phyloP scores from a whole-genome alignment of 2,329 filamentous ascomycete genomes.

The Mollisia scopiformis region DNA sequence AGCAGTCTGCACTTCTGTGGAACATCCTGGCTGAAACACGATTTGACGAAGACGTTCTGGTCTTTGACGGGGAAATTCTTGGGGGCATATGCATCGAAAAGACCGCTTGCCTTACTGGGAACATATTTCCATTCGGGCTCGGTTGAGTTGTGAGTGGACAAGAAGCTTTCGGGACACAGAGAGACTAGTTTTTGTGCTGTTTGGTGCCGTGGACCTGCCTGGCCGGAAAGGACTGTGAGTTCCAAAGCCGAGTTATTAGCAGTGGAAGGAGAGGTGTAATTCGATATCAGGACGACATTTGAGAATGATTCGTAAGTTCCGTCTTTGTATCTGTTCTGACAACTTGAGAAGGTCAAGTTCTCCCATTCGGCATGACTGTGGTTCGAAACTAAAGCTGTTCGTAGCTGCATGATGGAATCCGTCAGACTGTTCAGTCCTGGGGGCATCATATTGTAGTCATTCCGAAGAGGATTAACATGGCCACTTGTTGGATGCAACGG shows the following conservation, averaged over 20 bases:
- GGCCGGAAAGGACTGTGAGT: not conserved
- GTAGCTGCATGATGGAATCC: no score
- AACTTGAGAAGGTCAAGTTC: no score
- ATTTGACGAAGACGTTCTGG: not conserved
- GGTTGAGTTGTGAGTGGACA: not conserved
- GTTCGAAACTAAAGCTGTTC: no score
- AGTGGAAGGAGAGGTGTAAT: not conserved
- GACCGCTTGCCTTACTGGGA: not conserved
- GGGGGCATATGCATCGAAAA: not conserved
- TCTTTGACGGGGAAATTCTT: not conserved
- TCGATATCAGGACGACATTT: conserved; percentile 1
- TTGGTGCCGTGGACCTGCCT: not conserved
- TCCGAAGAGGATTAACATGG: not conserved
- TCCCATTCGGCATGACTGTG: no score
- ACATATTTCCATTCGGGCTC: not conserved
- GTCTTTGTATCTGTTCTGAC: not conserved
- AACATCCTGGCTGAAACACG: not conserved
- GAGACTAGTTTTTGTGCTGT: not conserved
- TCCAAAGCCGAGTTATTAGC: not conserved
- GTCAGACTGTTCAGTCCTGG: not conserved
- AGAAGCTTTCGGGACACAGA: not conserved
- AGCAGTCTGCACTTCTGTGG: not conserved
- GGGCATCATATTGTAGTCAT: conserved; percentile 1
- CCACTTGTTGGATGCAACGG: not conserved
- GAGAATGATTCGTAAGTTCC: conserved; percentile 1